A percentile compares a stretch with the other conserved stretches of the same genome.
Conservation (phyloP, 257 asterid species). For the Nicotiana sylvestris region DNA sequence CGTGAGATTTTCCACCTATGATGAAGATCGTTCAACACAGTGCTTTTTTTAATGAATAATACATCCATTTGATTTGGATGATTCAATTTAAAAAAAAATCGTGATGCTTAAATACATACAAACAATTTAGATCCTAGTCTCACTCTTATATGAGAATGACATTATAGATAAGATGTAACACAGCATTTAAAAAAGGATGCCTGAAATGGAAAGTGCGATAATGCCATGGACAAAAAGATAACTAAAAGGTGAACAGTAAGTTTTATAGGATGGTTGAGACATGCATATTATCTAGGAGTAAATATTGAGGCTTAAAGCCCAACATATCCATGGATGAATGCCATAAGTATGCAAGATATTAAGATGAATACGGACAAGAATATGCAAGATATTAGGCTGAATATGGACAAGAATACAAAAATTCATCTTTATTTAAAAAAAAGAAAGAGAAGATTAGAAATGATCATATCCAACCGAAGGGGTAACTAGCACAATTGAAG, state of each 20-base stretch:
- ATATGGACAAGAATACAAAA: too few species aligned
- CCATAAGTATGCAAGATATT: background rate
- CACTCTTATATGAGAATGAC: background rate
- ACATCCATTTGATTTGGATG: background rate
- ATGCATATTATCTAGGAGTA: background rate
- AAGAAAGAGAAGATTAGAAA: background rate
- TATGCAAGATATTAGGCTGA: too few species aligned
- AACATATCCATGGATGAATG: background rate
- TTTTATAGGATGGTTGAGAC: background rate
- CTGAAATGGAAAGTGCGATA: background rate
- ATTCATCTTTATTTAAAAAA: too few species aligned
- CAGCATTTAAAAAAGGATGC: background rate
- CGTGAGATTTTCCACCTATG: conserved; percentile 70
- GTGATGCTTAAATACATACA: background rate
- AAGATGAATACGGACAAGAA: background rate
- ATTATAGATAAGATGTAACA: background rate
- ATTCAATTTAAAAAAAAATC: background rate
- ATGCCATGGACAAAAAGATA: background rate
- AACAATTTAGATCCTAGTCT: background rate
- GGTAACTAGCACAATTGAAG: background rate
- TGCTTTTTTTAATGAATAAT: background rate
- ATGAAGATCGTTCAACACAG: conserved; percentile 16
- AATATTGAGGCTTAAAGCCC: background rate
- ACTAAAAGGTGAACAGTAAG: background rate
- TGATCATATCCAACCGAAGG: background rate